Evolutionary conservation across 1,284 basidiomycete genomes (phyloP).

Genomic region (Irpex lacteus): DNA sequence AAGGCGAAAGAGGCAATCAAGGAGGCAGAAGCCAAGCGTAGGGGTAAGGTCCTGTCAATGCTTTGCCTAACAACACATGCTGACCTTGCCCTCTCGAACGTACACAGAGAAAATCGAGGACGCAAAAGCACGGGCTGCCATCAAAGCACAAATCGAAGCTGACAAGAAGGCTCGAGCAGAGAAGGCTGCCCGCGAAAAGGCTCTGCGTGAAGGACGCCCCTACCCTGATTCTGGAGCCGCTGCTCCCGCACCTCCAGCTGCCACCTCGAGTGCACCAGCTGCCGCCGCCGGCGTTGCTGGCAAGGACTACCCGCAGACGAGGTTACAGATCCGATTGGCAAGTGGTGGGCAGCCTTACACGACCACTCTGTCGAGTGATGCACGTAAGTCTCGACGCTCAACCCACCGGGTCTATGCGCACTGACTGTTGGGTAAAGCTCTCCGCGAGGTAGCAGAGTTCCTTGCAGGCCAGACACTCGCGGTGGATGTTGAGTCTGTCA

Average conservation of each 20-base stretch:
- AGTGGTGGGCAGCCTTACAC: slow-evolving; percentile 78
- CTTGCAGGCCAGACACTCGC: slow-evolving; percentile 70
- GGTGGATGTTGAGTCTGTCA: slow-evolving; percentile 74
- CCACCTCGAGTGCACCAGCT: slow-evolving; percentile 36
- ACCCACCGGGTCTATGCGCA: neutral
- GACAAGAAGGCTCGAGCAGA: slow-evolving; percentile 89
- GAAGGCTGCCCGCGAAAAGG: slow-evolving; percentile 85
- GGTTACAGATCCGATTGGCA: slow-evolving; percentile 82
- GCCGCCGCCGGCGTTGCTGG: slow-evolving; percentile 49
- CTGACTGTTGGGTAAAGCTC: slow-evolving; percentile 42
- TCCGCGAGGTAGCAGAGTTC: slow-evolving; percentile 85
- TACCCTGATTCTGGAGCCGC: slow-evolving; percentile 31
- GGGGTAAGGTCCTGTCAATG: slow-evolving; percentile 43
- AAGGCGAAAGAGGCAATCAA: slow-evolving; percentile 77
- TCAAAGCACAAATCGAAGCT: slow-evolving; percentile 91
- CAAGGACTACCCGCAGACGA: slow-evolving; percentile 78
- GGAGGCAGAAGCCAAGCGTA: slow-evolving; percentile 76
- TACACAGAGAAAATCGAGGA: slow-evolving; percentile 84
- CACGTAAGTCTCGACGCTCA: slow-evolving; percentile 49
- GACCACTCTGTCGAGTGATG: slow-evolving; percentile 77
- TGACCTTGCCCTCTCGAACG: neutral
- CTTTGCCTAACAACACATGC: no score
- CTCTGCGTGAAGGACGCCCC: slow-evolving; percentile 71
- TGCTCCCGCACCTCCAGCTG: slow-evolving; percentile 31
- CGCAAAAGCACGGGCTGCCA: slow-evolving; percentile 75